Conservation (phyloP, 805 yeast genomes). For the Wickerhamomyces strasburgensis region DNA sequence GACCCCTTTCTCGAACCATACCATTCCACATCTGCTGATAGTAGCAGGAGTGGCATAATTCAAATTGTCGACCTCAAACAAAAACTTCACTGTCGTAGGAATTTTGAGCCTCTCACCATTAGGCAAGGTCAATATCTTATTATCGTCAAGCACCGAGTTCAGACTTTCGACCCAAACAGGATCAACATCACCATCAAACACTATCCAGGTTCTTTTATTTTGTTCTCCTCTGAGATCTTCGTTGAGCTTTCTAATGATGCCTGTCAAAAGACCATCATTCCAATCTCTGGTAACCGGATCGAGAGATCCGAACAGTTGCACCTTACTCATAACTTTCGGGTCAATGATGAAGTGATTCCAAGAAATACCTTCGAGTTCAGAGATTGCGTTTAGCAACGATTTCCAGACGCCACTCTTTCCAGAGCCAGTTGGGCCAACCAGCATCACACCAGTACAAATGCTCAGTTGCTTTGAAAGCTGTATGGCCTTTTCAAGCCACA, state of each 20-base stretch:
- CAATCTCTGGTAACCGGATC: slow-evolving; percentile 83
- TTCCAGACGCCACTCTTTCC: slow-evolving; percentile 65
- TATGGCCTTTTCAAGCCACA: slow-evolving; percentile 49
- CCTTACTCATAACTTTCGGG: slow-evolving; percentile 70
- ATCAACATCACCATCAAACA: slow-evolving; percentile 90
- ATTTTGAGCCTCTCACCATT: slow-evolving; percentile 80
- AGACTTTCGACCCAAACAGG: slow-evolving; percentile 91
- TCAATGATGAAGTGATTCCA: slow-evolving; percentile 49
- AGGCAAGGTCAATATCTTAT: slow-evolving; percentile 73
- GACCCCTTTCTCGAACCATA: slow-evolving; percentile 53
- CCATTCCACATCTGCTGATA: slow-evolving; percentile 85
- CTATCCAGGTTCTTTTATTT: slow-evolving; percentile 59
- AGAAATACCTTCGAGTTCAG: slow-evolving; percentile 29
- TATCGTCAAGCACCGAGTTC: slow-evolving; percentile 89
- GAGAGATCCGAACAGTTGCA: slow-evolving; percentile 59
- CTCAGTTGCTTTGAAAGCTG: slow-evolving; percentile 61
- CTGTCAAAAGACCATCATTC: slow-evolving; percentile 82
- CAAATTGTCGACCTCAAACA: slow-evolving; percentile 74
- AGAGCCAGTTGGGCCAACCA: slow-evolving; percentile 70
- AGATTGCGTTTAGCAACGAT: slow-evolving; percentile 38
- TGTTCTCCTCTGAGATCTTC: slow-evolving; percentile 57
- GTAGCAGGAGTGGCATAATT: slow-evolving; percentile 83
- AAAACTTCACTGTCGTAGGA: slow-evolving; percentile 55
- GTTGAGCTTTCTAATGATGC: slow-evolving; percentile 52
- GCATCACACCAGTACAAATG: slow-evolving; percentile 72